Evolutionary conservation across 257 asterid species (phyloP), one percentile per base, ranked within the genome.

Genomic region (Capsicum pubescens): DNA sequence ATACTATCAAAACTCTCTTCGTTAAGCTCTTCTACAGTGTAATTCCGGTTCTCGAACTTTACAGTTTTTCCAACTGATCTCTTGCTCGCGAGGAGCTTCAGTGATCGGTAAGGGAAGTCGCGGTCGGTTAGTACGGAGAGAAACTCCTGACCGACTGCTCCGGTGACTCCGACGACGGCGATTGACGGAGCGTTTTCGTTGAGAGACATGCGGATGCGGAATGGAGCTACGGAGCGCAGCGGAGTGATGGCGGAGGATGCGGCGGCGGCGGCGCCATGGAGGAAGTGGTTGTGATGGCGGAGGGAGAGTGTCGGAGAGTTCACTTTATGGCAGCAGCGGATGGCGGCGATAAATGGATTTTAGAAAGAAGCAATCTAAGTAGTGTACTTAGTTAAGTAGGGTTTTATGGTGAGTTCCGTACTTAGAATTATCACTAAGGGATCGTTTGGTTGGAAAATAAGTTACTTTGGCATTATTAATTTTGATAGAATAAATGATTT

Each of bases 141-240:
- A 83, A 94, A 95, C 85, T 95, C 99, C 83, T 94, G 95, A 11
- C 98, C 99, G 17, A 95, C 99, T 46, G 98, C 99, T 21, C 98
- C 99, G 61, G 98, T 94, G 56, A 92, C 97, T 17, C 99, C 98
- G 79, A 94, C 98, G n/a, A 96, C 83, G 80, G 99, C 97, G 17
- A 96, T 74, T 59, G 99, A 94, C 61, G 99, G 98, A 69, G 93
- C 98, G 84, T 90, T 92, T 60, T 93, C 93, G 0, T 85, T 86
- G 84, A 94, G 98, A n/a, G 99, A 91, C 98, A 94, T 93, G 42
- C 92, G 95, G 58, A 93, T 89, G 11, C 89, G 66, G 88, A 83
- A 86, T 76, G 87, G 17, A 44, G 69, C 21, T 61, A 85, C 39
- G 35, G 84, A 10, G 64, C 54, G 60, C 87, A 87, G 26, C 70